phyloP scores from a whole-genome alignment of 140 eudicot species.

The Anethum foeniculum region DNA sequence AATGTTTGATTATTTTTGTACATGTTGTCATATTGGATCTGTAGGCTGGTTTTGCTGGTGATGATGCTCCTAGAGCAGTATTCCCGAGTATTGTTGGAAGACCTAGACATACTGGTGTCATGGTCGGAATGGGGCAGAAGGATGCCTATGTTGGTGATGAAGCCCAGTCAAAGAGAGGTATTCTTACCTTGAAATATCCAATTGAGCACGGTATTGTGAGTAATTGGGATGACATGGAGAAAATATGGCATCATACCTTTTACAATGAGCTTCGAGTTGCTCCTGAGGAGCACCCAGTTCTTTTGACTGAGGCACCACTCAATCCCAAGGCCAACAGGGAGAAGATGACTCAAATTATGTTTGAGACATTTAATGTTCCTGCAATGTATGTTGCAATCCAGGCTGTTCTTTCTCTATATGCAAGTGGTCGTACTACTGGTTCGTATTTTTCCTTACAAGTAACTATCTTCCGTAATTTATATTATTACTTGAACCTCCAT shows the following conservation, averaged over 20 bases:
- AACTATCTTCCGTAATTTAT: background rate
- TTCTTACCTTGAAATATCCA: conserved; percentile 18
- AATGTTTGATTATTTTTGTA: background rate
- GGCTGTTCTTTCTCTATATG: conserved; percentile 20
- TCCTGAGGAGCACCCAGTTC: conserved; percentile 22
- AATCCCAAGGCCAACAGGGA: conserved; percentile 22
- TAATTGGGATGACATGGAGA: conserved; percentile 23
- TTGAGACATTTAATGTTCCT: conserved; percentile 19
- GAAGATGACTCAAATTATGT: conserved; percentile 18
- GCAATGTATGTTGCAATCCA: conserved; percentile 21
- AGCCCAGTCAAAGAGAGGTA: conserved; percentile 22
- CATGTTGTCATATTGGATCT: background rate
- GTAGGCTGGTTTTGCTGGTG: conserved; percentile 23
- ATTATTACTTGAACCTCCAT: background rate
- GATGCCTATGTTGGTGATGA: conserved; percentile 23
- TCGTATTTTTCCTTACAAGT: background rate
- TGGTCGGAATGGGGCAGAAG: conserved; percentile 21
- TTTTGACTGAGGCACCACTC: conserved; percentile 19
- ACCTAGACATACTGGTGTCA: conserved; percentile 20
- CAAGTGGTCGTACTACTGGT: conserved; percentile 24
- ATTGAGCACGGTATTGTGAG: conserved; percentile 19
- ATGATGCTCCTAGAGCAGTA: conserved; percentile 23
- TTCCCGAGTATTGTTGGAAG: conserved; percentile 20
- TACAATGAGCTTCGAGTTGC: conserved; percentile 20
- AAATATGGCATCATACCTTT: conserved; percentile 21